Evolutionary conservation across 73 alveolate genomes (phyloP), one percentile per base, ranked within the genome.

Genomic region (Paramecium octaurelia): DNA sequence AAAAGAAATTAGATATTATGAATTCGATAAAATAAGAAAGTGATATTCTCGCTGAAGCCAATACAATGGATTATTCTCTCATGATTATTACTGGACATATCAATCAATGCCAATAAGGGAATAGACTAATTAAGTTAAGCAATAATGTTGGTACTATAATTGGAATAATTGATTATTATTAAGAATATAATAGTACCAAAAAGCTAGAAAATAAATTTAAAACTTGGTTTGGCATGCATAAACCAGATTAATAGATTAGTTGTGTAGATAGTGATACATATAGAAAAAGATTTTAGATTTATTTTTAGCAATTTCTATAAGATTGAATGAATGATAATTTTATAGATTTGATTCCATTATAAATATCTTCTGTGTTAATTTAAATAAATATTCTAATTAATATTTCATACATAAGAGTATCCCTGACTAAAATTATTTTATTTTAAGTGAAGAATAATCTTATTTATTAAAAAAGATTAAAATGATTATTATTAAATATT

Each of bases 251-350:
- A 36, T 8, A 73, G n/a, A 73, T 73, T 9, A 73, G 87, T 73
- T 73, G 87, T 40, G 87, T 73, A 14, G 87, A 73, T 38, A 73
- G 87, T 18, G 87, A 73, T 34, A 73, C 87, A 36, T 73, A 73
- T 40, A 73, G 87, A 73, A 73, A 34, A 38, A 73, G 87, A 73
- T 73, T 73, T 43, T 73, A 73, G 59, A 21, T 21, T 4, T 68
- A 68, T 68, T 68, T 68, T 68, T 68, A 27, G 84, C 27, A 68
- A 68, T 68, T 68, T 54, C 35, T 54, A 16, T 54, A 54, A 54
- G 69, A 54, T n/a, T 54, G 69, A 54, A 18, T 48, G 27, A 48
- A 14, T 40, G 60, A 48, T 16, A 18, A 16, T 54, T 54, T 54
- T 54, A 54, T 54, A 54, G 21, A 54, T 54, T 54, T 54, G 69